Percentiles rank a stretch among this genome's conserved stretches.
Conservation (phyloP, 768 basidiomycete species). For the Tylopilus balloui region DNA sequence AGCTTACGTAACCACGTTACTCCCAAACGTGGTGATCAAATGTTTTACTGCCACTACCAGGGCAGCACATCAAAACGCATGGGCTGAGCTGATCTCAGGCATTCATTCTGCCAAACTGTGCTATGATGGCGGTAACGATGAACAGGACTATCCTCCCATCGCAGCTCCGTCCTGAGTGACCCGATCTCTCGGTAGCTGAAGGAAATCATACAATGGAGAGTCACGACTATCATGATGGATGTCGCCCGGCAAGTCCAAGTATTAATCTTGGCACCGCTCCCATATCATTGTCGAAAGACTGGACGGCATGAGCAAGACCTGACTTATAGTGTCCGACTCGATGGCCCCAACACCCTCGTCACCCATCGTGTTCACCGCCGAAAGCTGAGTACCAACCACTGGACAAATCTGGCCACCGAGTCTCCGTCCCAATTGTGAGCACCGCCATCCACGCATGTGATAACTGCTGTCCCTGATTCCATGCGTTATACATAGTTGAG, state of each 20-base stretch:
- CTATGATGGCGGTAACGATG: too few species aligned
- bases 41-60: background rate
- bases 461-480: background rate
- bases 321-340: background rate
- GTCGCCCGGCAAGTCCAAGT: background rate
- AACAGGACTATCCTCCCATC: too few species aligned
- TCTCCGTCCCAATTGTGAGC: slow-evolving; percentile 34
- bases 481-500: slow-evolving; percentile 20
- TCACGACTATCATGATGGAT: background rate
- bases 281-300: background rate
- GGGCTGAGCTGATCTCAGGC: too few species aligned
- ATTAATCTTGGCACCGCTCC: background rate
- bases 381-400: slow-evolving; percentile 24
- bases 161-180: background rate
- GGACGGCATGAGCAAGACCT: background rate
- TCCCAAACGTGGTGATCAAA: too few species aligned
- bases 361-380: slow-evolving; percentile 1
- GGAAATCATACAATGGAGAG: background rate
- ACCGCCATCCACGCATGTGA: background rate
- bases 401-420: slow-evolving; percentile 24
- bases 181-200: background rate
- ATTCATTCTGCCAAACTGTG: too few species aligned
- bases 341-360: background rate
- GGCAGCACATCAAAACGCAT: background rate
- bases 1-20: slow-evolving; percentile 14